Base-by-base conservation (phyloP, 2,329 filamentous ascomycete species). In the Thermothelomyces thermophilus region DNA sequence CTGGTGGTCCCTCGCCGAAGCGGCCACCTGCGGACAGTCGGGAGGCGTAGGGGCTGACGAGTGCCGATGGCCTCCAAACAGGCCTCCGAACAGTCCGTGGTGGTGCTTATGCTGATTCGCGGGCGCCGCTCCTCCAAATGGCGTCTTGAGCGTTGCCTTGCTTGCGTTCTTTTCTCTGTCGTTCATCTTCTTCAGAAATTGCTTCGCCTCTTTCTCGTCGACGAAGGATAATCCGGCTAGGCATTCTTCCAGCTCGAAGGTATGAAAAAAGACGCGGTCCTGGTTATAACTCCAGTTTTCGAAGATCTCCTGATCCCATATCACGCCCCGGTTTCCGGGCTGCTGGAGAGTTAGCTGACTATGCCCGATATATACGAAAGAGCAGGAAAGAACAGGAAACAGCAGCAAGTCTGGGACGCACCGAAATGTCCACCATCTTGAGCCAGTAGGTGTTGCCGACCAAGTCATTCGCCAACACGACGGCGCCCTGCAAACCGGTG, bases 271-370 rank as follows among this genome's bases (percentile, higher is more conserved):
- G 53, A 88, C 91, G 54, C 93, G 84, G 67, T 98, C 93, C 65
- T 96, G 91, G 70, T 96, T 95, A 74, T 97, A 98, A 56, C 77
- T 76, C 76, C 95, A 97, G 44, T 83, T 83, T 60, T 98, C 91
- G 71, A 95, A 98, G 62, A 98, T 89, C 70, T 98, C 93, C 71
- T 97, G 91, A 63, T 95, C 90, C 89, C 89, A 96, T 62, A 96
- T 85, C 44, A 96, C 90, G 51, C 91, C 90, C 65, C 86, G 81
- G 64, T 82, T 84, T 44, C 84, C 75, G 50, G 88, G 78, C 84
- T 91, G 64, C 40, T 54, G 3, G 50, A 30, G 52, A 51, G 58
- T 61, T 49, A 62, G 47, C 42, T 11, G 13, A 19, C 20, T 20
- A 2, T 16, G 11, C 30, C 30, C 40, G 33, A 47, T 39, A 44